These are phyloP conservation scores for Pyrus communis DNA, from an alignment of 306 rosid genomes.

Conservation along the genomic window DNA sequence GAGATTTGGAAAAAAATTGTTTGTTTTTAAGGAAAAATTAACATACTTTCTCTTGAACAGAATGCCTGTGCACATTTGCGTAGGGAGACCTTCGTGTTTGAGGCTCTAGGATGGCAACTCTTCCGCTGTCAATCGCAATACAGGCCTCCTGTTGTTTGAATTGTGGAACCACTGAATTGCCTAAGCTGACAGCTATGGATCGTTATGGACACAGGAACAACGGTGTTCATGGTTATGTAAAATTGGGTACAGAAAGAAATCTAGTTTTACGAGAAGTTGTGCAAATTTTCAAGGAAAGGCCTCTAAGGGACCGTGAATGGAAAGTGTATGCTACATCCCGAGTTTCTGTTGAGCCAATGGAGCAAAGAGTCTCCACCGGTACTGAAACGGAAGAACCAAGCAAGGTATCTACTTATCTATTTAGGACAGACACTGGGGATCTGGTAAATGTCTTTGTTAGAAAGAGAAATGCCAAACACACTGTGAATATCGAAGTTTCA, in stretches of 20 bases:
- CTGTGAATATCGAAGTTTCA: constrained; percentile 52
- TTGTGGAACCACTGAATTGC: constrained; percentile 14
- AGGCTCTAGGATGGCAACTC: constrained; percentile 44
- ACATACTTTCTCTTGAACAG: background rate
- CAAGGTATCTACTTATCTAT: constrained; percentile 46
- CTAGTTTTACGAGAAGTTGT: constrained; percentile 13
- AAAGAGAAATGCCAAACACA: constrained; percentile 37
- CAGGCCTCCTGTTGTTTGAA: constrained; percentile 19
- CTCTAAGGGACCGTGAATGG: constrained; percentile 15
- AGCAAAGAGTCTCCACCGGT: constrained; percentile 15
- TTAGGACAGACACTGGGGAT: constrained; percentile 68
- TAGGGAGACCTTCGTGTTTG: constrained; percentile 8
- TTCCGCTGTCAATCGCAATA: constrained; percentile 26
- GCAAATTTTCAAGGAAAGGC: constrained; percentile 2
- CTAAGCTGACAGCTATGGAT: constrained; percentile 21
- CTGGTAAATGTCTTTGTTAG: constrained; percentile 57
- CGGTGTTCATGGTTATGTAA: constrained; percentile 18
- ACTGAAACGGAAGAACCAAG: constrained; percentile 26
- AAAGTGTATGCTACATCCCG: constrained; percentile 37
- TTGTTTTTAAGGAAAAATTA: background rate
- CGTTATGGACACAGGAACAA: constrained; percentile 16
- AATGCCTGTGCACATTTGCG: background rate
- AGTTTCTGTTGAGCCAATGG: constrained; percentile 34
- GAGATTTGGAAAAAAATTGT: background rate
- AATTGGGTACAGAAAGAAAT: constrained; percentile 24